Conservation (phyloP, 2,329 filamentous ascomycete genomes). For the Penicillium sp. region DNA sequence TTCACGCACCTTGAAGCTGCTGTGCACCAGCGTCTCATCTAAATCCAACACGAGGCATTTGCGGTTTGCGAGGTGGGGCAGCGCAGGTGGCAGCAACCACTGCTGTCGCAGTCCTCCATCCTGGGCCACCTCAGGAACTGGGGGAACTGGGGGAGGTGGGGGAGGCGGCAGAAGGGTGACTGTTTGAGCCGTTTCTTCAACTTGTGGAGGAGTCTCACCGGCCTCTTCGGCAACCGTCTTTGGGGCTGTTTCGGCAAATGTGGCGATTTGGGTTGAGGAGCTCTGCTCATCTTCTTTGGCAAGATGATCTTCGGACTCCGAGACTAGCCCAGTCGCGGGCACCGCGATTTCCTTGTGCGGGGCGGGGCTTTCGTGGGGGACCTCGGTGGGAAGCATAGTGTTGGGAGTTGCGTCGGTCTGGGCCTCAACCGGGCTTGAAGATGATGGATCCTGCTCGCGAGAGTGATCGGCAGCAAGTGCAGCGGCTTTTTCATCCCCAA, state of each 20-base stretch:
- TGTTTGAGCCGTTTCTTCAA: conserved; percentile 38
- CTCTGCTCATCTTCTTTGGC: conserved; percentile 26
- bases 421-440: conserved; percentile 35
- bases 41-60: conserved; percentile 95
- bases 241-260: conserved; percentile 42
- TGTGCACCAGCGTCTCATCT: conserved; percentile 95
- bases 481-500: conserved; percentile 35
- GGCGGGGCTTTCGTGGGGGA: conserved; percentile 9
- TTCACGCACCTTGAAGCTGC: conserved; percentile 82
- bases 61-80: conserved; percentile 71
- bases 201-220: conserved; percentile 38
- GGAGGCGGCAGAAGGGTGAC: conserved; percentile 52
- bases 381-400: conserved; percentile 12
- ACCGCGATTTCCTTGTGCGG: conserved; percentile 12
- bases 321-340: conserved; percentile 8
- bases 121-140: conserved; percentile 31
- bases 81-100: conserved; percentile 74
- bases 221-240: conserved; percentile 26
- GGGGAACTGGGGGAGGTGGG: conserved; percentile 40
- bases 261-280: conserved; percentile 60
- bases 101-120: conserved; percentile 53
- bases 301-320: conserved; percentile 17
- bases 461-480: conserved; percentile 27
- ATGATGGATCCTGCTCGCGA: conserved; percentile 24
- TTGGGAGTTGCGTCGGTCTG: conserved; percentile 28